Base-by-base conservation (phyloP, 805 yeast genomes). In the Candida odintsovae region DNA sequence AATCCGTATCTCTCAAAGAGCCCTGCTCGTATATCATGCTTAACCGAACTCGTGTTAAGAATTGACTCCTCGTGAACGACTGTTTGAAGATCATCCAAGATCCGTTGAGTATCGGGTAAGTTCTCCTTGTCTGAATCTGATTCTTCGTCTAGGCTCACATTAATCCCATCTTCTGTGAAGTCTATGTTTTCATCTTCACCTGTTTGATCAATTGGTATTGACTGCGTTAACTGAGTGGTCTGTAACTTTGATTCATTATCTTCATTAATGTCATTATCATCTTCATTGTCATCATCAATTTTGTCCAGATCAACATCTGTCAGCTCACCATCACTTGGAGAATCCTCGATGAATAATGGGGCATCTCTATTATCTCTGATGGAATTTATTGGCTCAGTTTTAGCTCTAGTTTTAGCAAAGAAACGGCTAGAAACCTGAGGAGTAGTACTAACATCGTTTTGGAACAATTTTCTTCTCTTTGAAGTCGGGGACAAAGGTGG, bases 321-420 rank as follows among this genome's bases (percentile, higher is more conserved):
- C 54, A 59, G 52, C n/a, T 59, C 63, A 37, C 54, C 55, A 21
- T 59, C 63, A 44, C 63, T 59, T 1, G 59, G 55, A 36, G 22
- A 36, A n/a, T 19, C 39, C 25, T 19, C 39, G 11, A 22, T 16
- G 8, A 31, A 16, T 16, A 39, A n/a, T 5, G 49, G 43, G 7
- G 43, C 33, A 6, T 31, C 40, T 11, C 18, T 38, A 13, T 3
- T 28, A 13, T 3, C 20, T 33, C 18, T 33, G 20, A 12, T 33
- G 11, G 36, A 11, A n/a, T 16, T n/a, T 2, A 33, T 12, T 6
- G 18, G 20, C 18, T n/a, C 20, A 33, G 20, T 33, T 33, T 33
- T 12, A 18, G 18, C 36, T 18, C 20, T 33, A 18, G 36, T 11
- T 18, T 33, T 33, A 12, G 20, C 13, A 16, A 33, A 33, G 20